Evolutionary conservation across 768 basidiomycete species (phyloP), one percentile per base, ranked within the genome.

Genomic region (Leccinum boreale): DNA sequence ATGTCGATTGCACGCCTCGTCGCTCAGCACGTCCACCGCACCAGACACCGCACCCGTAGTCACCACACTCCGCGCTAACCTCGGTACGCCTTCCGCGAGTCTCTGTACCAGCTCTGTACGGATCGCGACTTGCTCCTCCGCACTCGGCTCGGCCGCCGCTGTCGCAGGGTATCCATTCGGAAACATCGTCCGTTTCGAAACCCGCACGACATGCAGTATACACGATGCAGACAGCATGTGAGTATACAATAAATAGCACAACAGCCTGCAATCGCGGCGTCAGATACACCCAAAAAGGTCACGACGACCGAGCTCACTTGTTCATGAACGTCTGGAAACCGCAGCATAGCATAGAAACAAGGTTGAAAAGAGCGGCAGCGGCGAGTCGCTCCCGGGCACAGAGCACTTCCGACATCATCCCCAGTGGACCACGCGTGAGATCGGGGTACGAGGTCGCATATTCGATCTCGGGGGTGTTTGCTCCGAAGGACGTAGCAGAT

Each of bases 131-230:
- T 92, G 89, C 70, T 95, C 93, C 62, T 90, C 90, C 1, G 76
- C 75, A 0, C 87, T 85, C 17, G 94, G 95, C 46, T 92, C 90
- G 1, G 81, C 75, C 2, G 88, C 85, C 1, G 85, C 72, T 0
- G 86, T 84, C 0, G 82, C 90, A 1, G 93, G 94, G 73, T 92
- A 92, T 14, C 96, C 95, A 60, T 86, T 85, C 4, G 96, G 95
- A 68, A 96, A 98, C 26, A 98, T 78, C 8, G 87, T 81, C 9
- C 79, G 79, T 64, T 90, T 92, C 14, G 85, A 74, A 5, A 79
- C 67, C 36, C 83, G 80, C 36, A 85, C 75, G 26, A 81, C 69
- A 31, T 75, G 76, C 19, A 87, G 77, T 24, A 91, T 69, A 51
- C 81, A 79, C 5, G 75, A 59, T 5, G 83, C 75, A 1, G 84